These are phyloP conservation scores for Cubamyces lactineus DNA, from an alignment of 768 basidiomycete genomes.

Conservation along the genomic window DNA sequence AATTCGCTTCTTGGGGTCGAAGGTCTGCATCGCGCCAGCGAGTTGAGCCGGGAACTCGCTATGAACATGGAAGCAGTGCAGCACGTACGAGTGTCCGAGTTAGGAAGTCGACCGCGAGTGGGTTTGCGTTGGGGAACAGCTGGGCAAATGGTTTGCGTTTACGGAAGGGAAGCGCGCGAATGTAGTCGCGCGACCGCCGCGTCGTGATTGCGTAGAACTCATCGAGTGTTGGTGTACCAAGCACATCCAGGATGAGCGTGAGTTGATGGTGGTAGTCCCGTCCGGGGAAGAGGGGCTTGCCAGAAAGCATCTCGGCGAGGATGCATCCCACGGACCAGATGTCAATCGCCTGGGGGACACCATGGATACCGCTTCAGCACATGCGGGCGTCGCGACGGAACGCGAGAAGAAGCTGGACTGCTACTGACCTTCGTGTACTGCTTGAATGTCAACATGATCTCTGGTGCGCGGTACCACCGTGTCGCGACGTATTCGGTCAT, in stretches of 20 bases:
- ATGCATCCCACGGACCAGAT: conserved; percentile 90
- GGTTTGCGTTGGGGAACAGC: conserved; percentile 90
- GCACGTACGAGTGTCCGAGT: conserved; percentile 74
- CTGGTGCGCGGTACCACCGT: conserved; percentile 97
- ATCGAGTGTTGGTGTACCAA: conserved; percentile 95
- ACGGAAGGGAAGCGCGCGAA: conserved; percentile 91
- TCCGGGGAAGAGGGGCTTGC: conserved; percentile 96
- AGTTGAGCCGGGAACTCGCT: not conserved
- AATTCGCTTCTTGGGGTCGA: conserved; percentile 96
- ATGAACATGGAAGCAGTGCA: not conserved
- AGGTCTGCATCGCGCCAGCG: conserved; percentile 58
- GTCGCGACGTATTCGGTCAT: conserved; percentile 99
- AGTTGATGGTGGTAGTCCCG: conserved; percentile 97
- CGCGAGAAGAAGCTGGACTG: conserved; percentile 8
- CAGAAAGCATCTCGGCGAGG: conserved; percentile 95
- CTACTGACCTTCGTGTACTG: conserved; percentile 84
- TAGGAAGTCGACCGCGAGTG: conserved; percentile 74
- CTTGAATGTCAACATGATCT: conserved; percentile 99
- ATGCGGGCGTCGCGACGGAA: not conserved
- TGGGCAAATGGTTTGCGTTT: conserved; percentile 81
- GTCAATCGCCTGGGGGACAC: conserved; percentile 66
- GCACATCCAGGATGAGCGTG: conserved; percentile 91
- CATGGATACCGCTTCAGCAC: conserved; percentile 10
- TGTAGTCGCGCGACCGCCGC: conserved; percentile 89
- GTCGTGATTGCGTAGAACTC: conserved; percentile 98